Conservation (phyloP, 768 basidiomycete genomes). For the Tylopilus felleus region DNA sequence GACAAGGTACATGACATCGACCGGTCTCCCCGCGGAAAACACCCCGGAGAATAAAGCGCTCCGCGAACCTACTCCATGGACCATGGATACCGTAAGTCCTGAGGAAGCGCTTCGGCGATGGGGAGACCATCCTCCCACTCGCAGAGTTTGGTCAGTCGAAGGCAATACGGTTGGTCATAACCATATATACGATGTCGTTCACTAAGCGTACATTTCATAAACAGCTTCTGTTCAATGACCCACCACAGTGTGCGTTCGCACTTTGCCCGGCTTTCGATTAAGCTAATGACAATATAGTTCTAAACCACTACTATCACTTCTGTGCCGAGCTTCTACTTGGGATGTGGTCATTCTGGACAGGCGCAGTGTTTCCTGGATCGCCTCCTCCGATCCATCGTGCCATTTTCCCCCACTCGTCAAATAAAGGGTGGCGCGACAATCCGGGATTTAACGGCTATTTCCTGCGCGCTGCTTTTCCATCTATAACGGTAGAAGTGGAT, state of each 20-base stretch:
- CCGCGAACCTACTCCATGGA: conserved; percentile 61
- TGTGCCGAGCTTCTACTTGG: conserved; percentile 80
- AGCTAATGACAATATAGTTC: conserved; percentile 36
- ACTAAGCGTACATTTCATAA: conserved; percentile 3
- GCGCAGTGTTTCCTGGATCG: conserved; percentile 36
- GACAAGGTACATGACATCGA: conserved; percentile 60
- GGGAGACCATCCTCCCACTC: conserved; percentile 44
- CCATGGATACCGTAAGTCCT: conserved; percentile 61
- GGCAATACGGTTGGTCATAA: conserved; percentile 61
- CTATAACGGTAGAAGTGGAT: conserved; percentile 60
- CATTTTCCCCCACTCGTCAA: conserved; percentile 64
- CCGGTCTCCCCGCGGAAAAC: conserved; percentile 53
- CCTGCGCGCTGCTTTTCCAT: conserved; percentile 70
- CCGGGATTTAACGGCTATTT: conserved; percentile 79
- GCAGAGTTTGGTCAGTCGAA: conserved; percentile 62
- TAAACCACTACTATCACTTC: conserved; percentile 87
- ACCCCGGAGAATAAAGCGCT: conserved; percentile 61
- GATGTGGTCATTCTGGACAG: conserved; percentile 70
- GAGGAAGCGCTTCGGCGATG: conserved; percentile 59
- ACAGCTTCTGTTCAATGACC: conserved; percentile 64
- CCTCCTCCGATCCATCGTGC: conserved; percentile 62
- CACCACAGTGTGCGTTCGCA: conserved; percentile 47
- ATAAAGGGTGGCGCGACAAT: conserved; percentile 67
- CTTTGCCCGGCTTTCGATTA: not conserved
- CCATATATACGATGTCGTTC: not conserved